A percentile compares a stretch with the other conserved stretches of the same genome.
phyloP scores from a whole-genome alignment of 768 basidiomycete species.

The Suillus alpinus region DNA sequence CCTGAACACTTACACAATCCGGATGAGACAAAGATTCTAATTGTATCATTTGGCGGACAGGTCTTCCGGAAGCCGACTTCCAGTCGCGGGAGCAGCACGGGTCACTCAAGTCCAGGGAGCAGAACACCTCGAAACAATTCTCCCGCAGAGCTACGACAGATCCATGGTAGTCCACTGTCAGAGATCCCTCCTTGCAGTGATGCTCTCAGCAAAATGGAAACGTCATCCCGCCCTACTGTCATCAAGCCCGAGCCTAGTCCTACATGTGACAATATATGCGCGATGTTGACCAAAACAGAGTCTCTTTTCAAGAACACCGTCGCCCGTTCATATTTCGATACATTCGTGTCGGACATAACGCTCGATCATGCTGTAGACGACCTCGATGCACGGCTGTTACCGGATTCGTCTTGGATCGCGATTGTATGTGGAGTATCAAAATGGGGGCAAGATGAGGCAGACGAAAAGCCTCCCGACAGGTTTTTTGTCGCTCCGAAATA shows the following conservation, averaged over 20 bases:
- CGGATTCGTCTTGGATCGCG: conserved; percentile 72
- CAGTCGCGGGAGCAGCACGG: conserved; percentile 26
- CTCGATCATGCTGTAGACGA: conserved; percentile 18
- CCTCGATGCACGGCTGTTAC: conserved; percentile 47
- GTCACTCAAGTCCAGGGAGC: conserved; percentile 34
- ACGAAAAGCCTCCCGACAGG: conserved; percentile 51
- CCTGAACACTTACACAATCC: conserved; percentile 49
- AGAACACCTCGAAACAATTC: conserved; percentile 10
- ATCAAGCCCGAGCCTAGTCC: conserved; percentile 27
- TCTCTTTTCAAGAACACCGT: not conserved
- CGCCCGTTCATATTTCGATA: conserved; percentile 1
- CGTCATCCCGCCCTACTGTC: conserved; percentile 53
- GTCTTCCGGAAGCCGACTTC: conserved; percentile 52
- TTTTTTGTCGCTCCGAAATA: conserved; percentile 77
- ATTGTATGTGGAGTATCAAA: conserved; percentile 75
- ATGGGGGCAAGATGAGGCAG: conserved; percentile 32
- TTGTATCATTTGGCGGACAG: conserved; percentile 83
- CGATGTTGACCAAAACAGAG: not conserved
- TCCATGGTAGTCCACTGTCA: not conserved
- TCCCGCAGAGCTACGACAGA: not conserved
- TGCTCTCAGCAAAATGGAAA: conserved; percentile 31
- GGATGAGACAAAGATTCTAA: conserved; percentile 52
- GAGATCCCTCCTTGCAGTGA: conserved; percentile 15
- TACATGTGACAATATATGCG: not conserved
- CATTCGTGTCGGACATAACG: not conserved